Evolutionary conservation across 2,329 filamentous ascomycete species (phyloP).

Genomic region (Rutstroemia sp.): DNA sequence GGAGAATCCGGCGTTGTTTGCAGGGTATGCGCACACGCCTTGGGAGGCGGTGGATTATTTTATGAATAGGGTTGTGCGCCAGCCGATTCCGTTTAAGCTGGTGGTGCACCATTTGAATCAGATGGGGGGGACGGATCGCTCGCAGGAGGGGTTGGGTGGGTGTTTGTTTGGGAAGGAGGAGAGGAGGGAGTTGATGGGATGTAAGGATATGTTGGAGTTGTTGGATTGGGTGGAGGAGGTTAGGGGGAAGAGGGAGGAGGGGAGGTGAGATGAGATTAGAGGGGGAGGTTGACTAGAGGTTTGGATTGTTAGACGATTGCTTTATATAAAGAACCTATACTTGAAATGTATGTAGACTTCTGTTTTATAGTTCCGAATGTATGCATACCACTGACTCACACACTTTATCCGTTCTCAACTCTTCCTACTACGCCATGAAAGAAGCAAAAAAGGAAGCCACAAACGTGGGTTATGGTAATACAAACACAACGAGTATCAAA

Average conservation of each 20-base stretch:
- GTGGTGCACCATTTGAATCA: constrained; percentile 59
- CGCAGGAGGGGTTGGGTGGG: constrained; percentile 43
- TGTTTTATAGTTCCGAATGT: too few species aligned
- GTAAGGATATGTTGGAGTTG: constrained; percentile 48
- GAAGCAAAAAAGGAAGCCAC: too few species aligned
- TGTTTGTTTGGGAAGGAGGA: constrained; percentile 47
- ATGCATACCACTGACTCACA: too few species aligned
- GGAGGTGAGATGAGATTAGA: constrained; percentile 12
- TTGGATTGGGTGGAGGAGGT: constrained; percentile 53
- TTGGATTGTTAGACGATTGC: background rate
- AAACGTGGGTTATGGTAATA: too few species aligned
- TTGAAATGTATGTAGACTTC: too few species aligned
- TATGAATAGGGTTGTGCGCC: constrained; percentile 47
- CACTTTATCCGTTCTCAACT: too few species aligned
- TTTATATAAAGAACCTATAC: background rate
- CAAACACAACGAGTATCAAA: too few species aligned
- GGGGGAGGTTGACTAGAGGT: background rate
- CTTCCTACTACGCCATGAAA: too few species aligned
- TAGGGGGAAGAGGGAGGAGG: constrained; percentile 17
- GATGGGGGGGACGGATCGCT: constrained; percentile 55
- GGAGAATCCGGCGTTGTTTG: constrained; percentile 58
- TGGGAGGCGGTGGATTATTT: constrained; percentile 58
- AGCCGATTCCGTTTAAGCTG: constrained; percentile 56
- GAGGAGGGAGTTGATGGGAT: constrained; percentile 40
- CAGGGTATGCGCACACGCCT: constrained; percentile 45